Percentiles rank a stretch among this genome's conserved stretches.
Evolutionary conservation across 441 rosid genomes (phyloP).

Genomic region (Populus hybrid): DNA sequence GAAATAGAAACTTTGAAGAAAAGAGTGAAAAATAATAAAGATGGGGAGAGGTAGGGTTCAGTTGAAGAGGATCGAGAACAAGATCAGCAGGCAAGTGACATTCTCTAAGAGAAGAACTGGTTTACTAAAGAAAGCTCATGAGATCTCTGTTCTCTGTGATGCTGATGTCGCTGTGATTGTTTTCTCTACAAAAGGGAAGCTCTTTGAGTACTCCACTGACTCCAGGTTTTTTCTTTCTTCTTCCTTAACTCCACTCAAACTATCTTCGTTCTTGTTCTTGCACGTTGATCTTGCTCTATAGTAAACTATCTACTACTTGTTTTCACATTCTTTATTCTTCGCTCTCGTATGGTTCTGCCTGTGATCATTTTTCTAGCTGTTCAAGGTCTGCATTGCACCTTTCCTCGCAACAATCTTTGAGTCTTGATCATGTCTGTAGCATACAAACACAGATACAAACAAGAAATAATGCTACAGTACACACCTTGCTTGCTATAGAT

Average conservation of each 20-base stretch:
- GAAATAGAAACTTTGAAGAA: constrained; percentile 28
- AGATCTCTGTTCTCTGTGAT: constrained; percentile 46
- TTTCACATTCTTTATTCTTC: neutral
- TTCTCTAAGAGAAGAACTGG: constrained; percentile 43
- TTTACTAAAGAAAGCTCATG: constrained; percentile 78
- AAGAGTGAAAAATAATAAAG: neutral
- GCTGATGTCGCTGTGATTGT: constrained; percentile 65
- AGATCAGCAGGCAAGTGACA: constrained; percentile 57
- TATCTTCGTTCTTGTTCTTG: neutral
- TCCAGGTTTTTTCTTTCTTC: constrained; percentile 41
- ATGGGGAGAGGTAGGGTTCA: constrained; percentile 95
- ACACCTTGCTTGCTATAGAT: neutral
- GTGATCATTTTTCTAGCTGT: neutral
- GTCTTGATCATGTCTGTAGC: neutral
- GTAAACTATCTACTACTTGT: neutral
- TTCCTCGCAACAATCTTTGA: neutral
- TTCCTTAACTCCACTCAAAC: neutral
- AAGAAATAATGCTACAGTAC: neutral
- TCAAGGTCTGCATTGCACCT: neutral
- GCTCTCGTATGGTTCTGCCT: neutral
- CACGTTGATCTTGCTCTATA: constrained; percentile 1
- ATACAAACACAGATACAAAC: neutral
- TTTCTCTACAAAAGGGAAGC: constrained; percentile 81
- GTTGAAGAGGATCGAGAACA: constrained; percentile 86
- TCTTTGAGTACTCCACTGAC: constrained; percentile 65